Percentiles rank a stretch among this genome's conserved stretches.
Conservation (phyloP, 768 basidiomycete genomes). For the Leccinellum luteum region DNA sequence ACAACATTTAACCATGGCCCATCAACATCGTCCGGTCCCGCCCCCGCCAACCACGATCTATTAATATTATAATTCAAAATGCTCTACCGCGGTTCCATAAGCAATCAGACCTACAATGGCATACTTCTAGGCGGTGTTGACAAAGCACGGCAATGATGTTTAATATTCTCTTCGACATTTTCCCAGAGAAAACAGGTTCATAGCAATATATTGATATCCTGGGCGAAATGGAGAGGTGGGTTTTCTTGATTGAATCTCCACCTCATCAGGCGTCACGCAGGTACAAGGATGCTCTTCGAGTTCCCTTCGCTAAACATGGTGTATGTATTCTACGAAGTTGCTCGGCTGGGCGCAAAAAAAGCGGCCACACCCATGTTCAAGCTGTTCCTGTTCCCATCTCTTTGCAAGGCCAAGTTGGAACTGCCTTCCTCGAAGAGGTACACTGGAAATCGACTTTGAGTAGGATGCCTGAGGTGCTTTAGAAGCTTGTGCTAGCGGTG, state of each 20-base stretch:
- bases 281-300: constrained; percentile 73
- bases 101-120: too few relatives aligned
- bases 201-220: constrained; percentile 41
- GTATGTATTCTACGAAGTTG: constrained; percentile 85
- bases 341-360: constrained; percentile 79
- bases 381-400: constrained; percentile 72
- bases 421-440: constrained; percentile 62
- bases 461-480: constrained; percentile 63
- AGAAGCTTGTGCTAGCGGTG: constrained; percentile 36
- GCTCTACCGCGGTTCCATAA: too few relatives aligned
- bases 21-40: too few relatives aligned
- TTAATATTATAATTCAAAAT: too few relatives aligned
- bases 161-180: too few relatives aligned
- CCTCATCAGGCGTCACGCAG: constrained; percentile 36
- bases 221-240: constrained; percentile 75
- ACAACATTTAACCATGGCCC: too few relatives aligned
- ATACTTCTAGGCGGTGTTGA: too few relatives aligned
- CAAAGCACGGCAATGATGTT: too few relatives aligned
- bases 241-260: constrained; percentile 4
- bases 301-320: constrained; percentile 71
- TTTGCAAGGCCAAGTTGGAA: constrained; percentile 61
- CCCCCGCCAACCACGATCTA: too few relatives aligned
- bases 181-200: too few relatives aligned
- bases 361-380: constrained; percentile 94
- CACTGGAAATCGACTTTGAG: constrained; percentile 52